Evolutionary conservation across 768 basidiomycete species (phyloP).

Genomic region (Postia placenta): DNA sequence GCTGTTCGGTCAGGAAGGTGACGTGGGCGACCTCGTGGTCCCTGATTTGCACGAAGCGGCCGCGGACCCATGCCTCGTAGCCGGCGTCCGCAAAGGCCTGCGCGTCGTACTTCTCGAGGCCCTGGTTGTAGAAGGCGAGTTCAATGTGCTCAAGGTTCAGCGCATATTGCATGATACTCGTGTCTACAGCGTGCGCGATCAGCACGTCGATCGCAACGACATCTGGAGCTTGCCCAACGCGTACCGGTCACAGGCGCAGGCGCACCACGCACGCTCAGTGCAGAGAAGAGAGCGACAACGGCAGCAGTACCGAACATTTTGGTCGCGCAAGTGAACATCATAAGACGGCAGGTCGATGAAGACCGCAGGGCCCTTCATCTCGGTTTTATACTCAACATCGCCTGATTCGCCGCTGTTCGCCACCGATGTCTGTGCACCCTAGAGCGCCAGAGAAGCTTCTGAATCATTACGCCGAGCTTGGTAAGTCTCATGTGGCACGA

Average conservation of each 20-base stretch:
- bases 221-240: not conserved
- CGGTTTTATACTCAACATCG: no score
- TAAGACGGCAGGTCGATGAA: no score
- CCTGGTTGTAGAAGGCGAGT: constrained; percentile 35
- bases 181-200: constrained; percentile 11
- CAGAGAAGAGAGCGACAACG: constrained; percentile 10
- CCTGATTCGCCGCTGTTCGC: no score
- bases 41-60: constrained; percentile 43
- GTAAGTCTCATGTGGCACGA: no score
- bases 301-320: constrained; percentile 8
- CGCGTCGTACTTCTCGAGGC: constrained; percentile 38
- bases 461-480: no score
- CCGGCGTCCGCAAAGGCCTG: constrained; percentile 41
- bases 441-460: no score
- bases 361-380: no score
- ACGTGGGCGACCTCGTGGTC: constrained; percentile 53
- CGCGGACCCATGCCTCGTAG: constrained; percentile 42
- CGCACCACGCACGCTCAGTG: not conserved
- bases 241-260: not conserved
- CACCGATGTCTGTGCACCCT: no score
- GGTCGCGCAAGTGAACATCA: not conserved
- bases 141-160: constrained; percentile 43
- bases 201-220: not conserved
- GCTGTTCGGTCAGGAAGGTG: constrained; percentile 36
- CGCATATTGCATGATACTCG: constrained; percentile 35